phyloP scores from a whole-genome alignment of 768 basidiomycete genomes.

The Mycena metata region DNA sequence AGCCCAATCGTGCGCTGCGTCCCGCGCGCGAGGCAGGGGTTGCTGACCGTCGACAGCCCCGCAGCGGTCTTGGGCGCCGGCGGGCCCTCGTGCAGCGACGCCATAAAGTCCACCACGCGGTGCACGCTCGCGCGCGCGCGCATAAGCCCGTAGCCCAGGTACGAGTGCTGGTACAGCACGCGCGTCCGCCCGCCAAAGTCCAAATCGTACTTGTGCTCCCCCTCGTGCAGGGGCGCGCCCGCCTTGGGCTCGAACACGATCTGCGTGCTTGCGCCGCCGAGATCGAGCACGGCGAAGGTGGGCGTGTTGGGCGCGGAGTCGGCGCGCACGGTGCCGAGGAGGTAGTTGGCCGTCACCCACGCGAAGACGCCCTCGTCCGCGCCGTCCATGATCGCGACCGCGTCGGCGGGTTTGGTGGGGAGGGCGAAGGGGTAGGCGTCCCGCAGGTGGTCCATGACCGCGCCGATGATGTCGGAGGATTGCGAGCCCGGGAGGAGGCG shows the following conservation, averaged over 20 bases:
- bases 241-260: constrained; percentile 94
- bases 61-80: constrained; percentile 1
- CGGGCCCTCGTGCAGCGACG: constrained; percentile 50
- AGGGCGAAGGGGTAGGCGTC: constrained; percentile 76
- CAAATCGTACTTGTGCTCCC: constrained; percentile 93
- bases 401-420: constrained; percentile 66
- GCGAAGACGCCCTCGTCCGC: constrained; percentile 98
- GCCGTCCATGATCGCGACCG: constrained; percentile 94
- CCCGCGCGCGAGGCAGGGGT: constrained; percentile 85
- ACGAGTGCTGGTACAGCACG: constrained; percentile 96
- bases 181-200: constrained; percentile 78
- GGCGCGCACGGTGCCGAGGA: constrained; percentile 79
- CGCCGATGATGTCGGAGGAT: constrained; percentile 79
- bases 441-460: constrained; percentile 74
- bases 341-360: constrained; percentile 98
- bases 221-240: constrained; percentile 68
- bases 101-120: constrained; percentile 90
- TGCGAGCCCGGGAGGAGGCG: constrained; percentile 74
- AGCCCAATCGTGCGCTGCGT: constrained; percentile 76
- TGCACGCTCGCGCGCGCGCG: constrained; percentile 87
- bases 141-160: constrained; percentile 97
- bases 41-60: constrained; percentile 58
- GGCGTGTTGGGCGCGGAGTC: constrained; percentile 59
- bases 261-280: constrained; percentile 97
- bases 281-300: constrained; percentile 92